Evolutionary conservation across 305 asterid species (phyloP), one percentile per base, ranked within the genome.

Genomic region (Solanum chacoense): DNA sequence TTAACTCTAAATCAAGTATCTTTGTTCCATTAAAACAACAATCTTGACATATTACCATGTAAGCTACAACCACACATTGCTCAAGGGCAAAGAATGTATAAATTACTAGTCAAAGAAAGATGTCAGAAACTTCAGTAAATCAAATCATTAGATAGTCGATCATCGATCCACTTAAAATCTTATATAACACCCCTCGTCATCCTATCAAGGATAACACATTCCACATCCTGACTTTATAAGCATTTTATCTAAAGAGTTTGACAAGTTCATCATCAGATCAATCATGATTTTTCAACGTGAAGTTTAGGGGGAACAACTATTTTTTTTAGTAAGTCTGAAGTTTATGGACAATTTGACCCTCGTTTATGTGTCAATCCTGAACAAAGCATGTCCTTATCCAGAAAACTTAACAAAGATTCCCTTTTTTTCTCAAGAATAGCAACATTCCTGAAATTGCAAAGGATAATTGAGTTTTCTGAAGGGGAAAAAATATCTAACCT

Each of bases 401-500:
- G 5, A 83, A 0, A 50, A 31, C 11, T 31, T 50, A 7, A 50
- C 40, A 50, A 50, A 31, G 31, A 20, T 20, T 18, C 12, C 85
- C 31, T 50, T 83, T 28, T 26, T 81, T 18, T 81, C 20, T 29
- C 85, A 38, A 83, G 8, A 42, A 83, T 83, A 20, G 45, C 22
- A 45, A 29, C 24, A 31, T 3, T 11, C 42, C 73, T 6, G 45
- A 50, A 50, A 10, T 29, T 16, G 69, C 16, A 28, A 80, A 42
- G 85, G 11, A 26, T 80, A 80, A 1, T 42, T 80, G 85, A 26
- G 38, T 42, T 28, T 42, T 81, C 71, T 9, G 79, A 85, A 22
- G 71, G 36, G 24, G 20, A 89, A 90, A 40, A 67, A 86, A 12
- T 36, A 36, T 38, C 67, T 74, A 84, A 96, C 98, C 98, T 93